Evolutionary conservation across 2,329 filamentous ascomycete genomes (phyloP).

Genomic region (Colletotrichum paranaense): DNA sequence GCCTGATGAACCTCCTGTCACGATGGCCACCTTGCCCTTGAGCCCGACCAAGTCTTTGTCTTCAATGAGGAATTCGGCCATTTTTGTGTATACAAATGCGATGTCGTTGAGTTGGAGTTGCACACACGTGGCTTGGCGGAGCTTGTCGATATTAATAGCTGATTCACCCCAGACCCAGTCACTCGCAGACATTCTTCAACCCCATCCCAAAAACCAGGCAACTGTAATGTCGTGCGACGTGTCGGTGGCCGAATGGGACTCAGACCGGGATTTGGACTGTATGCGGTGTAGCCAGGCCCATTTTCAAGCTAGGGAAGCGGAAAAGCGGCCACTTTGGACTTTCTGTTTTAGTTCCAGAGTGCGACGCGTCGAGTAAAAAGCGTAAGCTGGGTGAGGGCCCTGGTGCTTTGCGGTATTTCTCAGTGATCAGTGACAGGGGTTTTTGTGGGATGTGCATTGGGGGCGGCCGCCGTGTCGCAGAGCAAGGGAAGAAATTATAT

Average conservation of each 20-base stretch:
- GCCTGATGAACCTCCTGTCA: slow-evolving; percentile 78
- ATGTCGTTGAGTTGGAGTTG: background rate
- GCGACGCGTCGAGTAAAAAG: background rate
- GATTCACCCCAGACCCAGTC: background rate
- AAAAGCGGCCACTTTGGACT: background rate
- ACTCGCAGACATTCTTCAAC: background rate
- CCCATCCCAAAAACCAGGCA: background rate
- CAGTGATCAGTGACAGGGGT: background rate
- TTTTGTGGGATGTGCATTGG: background rate
- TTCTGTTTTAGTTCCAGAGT: background rate
- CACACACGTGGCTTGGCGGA: background rate
- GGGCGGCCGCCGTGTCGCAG: background rate
- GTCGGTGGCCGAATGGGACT: background rate
- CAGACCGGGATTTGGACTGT: too few relatives aligned
- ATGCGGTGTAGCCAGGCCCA: background rate
- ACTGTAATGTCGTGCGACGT: background rate
- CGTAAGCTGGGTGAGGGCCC: background rate
- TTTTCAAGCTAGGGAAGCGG: background rate
- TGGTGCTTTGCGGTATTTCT: background rate
- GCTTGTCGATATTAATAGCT: background rate
- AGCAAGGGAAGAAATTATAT: background rate
- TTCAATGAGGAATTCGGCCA: slow-evolving; percentile 58
- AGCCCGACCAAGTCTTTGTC: slow-evolving; percentile 59
- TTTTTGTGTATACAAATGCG: slow-evolving; percentile 37
- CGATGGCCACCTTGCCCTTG: slow-evolving; percentile 72